A percentile compares a stretch with the other conserved stretches of the same genome.
Conservation (phyloP, 1,284 basidiomycete species). For the Ustilago lituana region DNA sequence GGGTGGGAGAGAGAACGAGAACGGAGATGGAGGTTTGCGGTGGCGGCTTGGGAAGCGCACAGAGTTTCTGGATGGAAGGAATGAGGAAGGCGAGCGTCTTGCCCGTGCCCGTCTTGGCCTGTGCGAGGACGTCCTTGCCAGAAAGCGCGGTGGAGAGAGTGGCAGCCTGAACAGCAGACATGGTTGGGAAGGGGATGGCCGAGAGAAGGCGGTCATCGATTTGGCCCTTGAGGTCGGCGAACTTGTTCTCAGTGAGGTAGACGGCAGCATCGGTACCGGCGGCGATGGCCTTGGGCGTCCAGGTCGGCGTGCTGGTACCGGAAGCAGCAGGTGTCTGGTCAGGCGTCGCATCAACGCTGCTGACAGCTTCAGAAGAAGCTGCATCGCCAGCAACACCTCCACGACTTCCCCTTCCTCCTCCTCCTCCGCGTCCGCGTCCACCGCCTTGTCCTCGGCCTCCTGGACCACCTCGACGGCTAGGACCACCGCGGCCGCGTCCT, state of each 20-base stretch:
- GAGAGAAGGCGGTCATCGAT: slow-evolving; percentile 57
- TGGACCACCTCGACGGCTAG: slow-evolving; percentile 18
- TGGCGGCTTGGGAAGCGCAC: slow-evolving; percentile 38
- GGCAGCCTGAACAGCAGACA: slow-evolving; percentile 70
- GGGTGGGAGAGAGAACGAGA: slow-evolving; percentile 70
- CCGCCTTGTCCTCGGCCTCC: slow-evolving; percentile 19
- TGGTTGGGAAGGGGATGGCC: slow-evolving; percentile 67
- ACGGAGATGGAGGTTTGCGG: slow-evolving; percentile 54
- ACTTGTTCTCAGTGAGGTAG: slow-evolving; percentile 45
- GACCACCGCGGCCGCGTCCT: slow-evolving; percentile 14
- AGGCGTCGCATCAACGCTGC: slow-evolving; percentile 32
- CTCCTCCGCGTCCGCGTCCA: slow-evolving; percentile 25
- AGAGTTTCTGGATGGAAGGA: slow-evolving; percentile 78
- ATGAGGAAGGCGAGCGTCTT: slow-evolving; percentile 92
- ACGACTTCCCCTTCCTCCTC: slow-evolving; percentile 21
- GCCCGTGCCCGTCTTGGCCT: slow-evolving; percentile 91
- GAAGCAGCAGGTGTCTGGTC: slow-evolving; percentile 36
- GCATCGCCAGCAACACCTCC: slow-evolving; percentile 36
- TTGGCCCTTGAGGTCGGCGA: slow-evolving; percentile 37
- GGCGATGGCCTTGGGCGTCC: slow-evolving; percentile 26
- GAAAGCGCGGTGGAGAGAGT: slow-evolving; percentile 69
- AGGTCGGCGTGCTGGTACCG: slow-evolving; percentile 23
- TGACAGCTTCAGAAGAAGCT: slow-evolving; percentile 69
- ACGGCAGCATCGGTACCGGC: slow-evolving; percentile 29
- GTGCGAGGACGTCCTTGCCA: slow-evolving; percentile 73